phyloP scores from a whole-genome alignment of 192 early-diverging fungal genomes.

The Rhizophagus sp. region DNA sequence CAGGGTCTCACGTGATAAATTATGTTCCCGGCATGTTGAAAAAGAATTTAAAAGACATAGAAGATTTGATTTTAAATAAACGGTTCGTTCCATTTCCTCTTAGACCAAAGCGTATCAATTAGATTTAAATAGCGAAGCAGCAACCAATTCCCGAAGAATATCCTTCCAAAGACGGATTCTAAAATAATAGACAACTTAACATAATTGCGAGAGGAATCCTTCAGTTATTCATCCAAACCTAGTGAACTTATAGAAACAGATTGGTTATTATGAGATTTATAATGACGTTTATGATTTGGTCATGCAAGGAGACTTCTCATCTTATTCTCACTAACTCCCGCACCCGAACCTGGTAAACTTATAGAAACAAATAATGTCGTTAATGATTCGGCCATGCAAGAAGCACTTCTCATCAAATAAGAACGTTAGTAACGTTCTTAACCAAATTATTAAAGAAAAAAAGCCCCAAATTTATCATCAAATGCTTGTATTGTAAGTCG shows the following conservation, averaged over 20 bases:
- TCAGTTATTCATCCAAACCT: neutral
- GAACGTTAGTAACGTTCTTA: no score
- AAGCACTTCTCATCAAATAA: neutral
- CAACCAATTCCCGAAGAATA: neutral
- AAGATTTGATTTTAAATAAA: no score
- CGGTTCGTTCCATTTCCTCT: no score
- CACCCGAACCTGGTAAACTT: neutral
- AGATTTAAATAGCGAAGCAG: neutral
- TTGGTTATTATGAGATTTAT: neutral
- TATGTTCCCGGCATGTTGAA: neutral
- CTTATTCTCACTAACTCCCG: neutral
- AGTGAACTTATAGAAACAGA: neutral
- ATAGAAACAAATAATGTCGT: no score
- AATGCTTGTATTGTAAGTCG: no score
- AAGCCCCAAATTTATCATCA: no score
- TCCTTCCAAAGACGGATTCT: neutral
- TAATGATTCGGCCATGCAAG: no score
- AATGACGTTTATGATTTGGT: conserved; percentile 19
- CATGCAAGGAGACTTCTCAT: conserved; percentile 13
- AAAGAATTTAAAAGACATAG: no score
- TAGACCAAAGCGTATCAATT: neutral
- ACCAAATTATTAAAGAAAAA: no score
- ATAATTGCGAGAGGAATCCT: conserved; percentile 7
- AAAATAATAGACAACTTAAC: conserved; percentile 20
- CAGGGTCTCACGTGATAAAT: neutral